Conservation (phyloP, 345 rosid genomes). For the Hirschfeldia incana region DNA sequence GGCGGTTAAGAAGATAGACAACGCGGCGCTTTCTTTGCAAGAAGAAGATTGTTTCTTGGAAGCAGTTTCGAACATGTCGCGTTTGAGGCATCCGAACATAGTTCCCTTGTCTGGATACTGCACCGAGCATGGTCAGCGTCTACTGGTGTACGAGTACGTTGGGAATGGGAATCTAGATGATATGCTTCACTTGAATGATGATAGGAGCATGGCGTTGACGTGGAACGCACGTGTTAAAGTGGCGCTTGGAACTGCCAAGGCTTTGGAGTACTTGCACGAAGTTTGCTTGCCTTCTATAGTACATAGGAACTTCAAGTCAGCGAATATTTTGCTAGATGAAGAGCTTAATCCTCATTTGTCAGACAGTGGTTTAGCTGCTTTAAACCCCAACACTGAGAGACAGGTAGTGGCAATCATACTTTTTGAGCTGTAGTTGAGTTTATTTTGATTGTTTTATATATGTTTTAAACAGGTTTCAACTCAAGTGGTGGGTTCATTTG, state of each 20-base stretch:
- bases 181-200: constrained; percentile 78
- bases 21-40: constrained; percentile 80
- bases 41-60: constrained; percentile 94
- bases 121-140: constrained; percentile 95
- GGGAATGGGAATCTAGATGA: constrained; percentile 86
- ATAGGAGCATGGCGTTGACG: constrained; percentile 59
- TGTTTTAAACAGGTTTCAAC: constrained; percentile 67
- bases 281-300: constrained; percentile 96
- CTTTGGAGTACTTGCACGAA: constrained; percentile 99
- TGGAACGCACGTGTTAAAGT: constrained; percentile 99
- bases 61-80: constrained; percentile 91
- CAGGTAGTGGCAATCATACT: constrained; percentile 53
- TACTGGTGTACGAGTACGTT: constrained; percentile 77
- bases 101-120: constrained; percentile 86
- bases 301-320: constrained; percentile 97
- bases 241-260: constrained; percentile 96
- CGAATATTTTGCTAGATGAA: constrained; percentile 93
- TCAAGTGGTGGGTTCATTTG: constrained; percentile 94
- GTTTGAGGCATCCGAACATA: constrained; percentile 89
- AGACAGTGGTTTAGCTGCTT: constrained; percentile 95
- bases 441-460: constrained; percentile 3
- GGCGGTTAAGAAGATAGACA: constrained; percentile 96
- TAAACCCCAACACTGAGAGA: constrained; percentile 88
- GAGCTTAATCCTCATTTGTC: constrained; percentile 95
- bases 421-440: not conserved